phyloP scores from a whole-genome alignment of 306 rosid species.

The Cucurbita ficifolia region DNA sequence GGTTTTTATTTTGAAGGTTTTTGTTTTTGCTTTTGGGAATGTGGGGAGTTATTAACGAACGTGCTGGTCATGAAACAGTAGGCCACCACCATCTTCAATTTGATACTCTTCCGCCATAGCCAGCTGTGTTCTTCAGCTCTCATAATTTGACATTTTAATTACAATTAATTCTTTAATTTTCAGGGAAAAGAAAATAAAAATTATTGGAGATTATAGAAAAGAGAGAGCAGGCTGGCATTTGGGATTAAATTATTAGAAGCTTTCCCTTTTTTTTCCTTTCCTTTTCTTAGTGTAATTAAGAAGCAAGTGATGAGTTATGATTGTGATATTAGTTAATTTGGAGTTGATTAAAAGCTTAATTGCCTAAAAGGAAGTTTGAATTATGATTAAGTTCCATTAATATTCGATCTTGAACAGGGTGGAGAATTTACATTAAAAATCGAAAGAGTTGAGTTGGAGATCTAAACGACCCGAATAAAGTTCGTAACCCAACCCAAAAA shows the following conservation, averaged over 20 bases:
- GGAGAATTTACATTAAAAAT: no score
- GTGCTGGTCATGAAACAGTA: constrained; percentile 67
- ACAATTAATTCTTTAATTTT: background rate
- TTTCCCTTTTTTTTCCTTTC: background rate
- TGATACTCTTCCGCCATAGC: background rate
- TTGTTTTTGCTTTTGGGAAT: constrained; percentile 9
- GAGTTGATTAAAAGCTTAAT: background rate
- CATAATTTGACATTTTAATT: background rate
- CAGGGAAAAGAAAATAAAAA: background rate
- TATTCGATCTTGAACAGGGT: no score
- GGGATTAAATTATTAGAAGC: background rate
- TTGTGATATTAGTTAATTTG: background rate
- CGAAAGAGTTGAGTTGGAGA: no score
- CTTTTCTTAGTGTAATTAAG: background rate
- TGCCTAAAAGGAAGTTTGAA: background rate
- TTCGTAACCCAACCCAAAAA: no score
- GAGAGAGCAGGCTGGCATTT: background rate
- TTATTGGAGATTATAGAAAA: background rate
- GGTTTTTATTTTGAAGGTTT: background rate
- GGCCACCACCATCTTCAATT: constrained; percentile 16
- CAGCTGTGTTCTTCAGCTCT: background rate
- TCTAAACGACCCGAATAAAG: no score
- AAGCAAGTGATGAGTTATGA: background rate
- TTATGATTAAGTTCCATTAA: no score
- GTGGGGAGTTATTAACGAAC: constrained; percentile 42